Conservation (phyloP, 331 rosid species). For the Phaseolus coccineus region DNA sequence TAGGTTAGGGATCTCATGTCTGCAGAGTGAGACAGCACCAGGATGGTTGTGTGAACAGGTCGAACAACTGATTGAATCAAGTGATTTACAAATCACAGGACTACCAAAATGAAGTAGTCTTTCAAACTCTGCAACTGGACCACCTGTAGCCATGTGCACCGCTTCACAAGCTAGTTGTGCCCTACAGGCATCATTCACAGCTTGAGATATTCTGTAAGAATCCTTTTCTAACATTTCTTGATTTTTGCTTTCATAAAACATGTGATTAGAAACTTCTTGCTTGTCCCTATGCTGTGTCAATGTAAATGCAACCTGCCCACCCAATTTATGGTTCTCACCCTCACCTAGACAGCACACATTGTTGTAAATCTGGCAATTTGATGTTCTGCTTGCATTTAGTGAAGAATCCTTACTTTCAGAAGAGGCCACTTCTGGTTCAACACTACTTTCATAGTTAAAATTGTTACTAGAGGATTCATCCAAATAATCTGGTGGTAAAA, state of each 20-base stretch:
- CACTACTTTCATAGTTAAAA: conserved; percentile 43
- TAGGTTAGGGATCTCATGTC: conserved; percentile 64
- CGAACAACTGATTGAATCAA: conserved; percentile 47
- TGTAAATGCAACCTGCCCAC: conserved; percentile 37
- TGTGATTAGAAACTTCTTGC: conserved; percentile 44
- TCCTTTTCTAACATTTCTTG: conserved; percentile 46
- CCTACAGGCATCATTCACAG: conserved; percentile 59
- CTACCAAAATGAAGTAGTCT: conserved; percentile 68
- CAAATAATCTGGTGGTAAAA: conserved; percentile 53
- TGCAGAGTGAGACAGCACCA: conserved; percentile 53
- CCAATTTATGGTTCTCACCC: conserved; percentile 43
- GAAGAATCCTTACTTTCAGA: conserved; percentile 49
- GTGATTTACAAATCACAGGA: conserved; percentile 64
- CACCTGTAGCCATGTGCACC: conserved; percentile 62
- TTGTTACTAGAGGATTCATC: conserved; percentile 47
- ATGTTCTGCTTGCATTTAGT: conserved; percentile 23
- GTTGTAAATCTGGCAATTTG: conserved; percentile 37
- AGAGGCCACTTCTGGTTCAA: conserved; percentile 46
- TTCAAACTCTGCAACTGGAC: conserved; percentile 78
- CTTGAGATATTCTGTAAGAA: conserved; percentile 56
- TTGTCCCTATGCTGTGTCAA: conserved; percentile 40
- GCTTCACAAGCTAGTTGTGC: conserved; percentile 71
- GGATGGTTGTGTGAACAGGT: conserved; percentile 53
- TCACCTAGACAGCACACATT: conserved; percentile 38
- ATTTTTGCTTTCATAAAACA: conserved; percentile 42